Base-by-base conservation (phyloP, 257 asterid species). In the Pogostemon cablin region DNA sequence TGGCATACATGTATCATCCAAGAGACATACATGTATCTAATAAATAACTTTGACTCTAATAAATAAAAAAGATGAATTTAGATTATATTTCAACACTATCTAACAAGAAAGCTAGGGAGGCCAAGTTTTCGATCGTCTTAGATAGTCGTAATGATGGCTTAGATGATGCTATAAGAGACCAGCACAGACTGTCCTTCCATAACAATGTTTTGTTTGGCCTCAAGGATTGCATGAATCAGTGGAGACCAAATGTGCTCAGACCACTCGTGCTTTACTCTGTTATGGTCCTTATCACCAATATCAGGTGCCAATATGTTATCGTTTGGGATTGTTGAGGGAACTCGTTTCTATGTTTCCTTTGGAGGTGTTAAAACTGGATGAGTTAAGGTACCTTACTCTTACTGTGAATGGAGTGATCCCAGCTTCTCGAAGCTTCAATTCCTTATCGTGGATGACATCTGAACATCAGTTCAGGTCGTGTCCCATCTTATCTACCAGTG, bases 311-410 rank as follows among this genome's bases (percentile, higher is more conserved):
- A 8, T 43, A 10, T 66, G 63, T 38, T 52, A n/a, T 0, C 69
- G 37, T 3, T 34, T 55, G 9, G 57, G 44, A 25, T 50, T 41
- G 44, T 11, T 71, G 10, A 35, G 64, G n/a, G 77, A 57, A 11
- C 40, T 77, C 1, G 71, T 71, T 20, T 20, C 25, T 20, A 20
- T 1, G 25, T 20, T 20, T 20, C 25, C 25, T 20, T 20, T 20
- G 25, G 25, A 20, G 25, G 25, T 66, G 54, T 66, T 52, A 5
- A 41, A 39, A 47, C 39, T 69, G 1, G 32, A 57, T 49, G 52
- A 40, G 20, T 55, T 74, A 11, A 58, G 49, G 70, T 65, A 78
- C 44, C 67, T 78, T 9, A 77, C 71, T 55, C 38, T 74, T 35
- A 69, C 69, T 1, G 54, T 4, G 4, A 10, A 52, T 3, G 53